A percentile compares a stretch with the other conserved stretches of the same genome.
These are phyloP conservation scores for Bipolaris bicolor DNA, from an alignment of 2,329 filamentous ascomycete genomes.

Conservation along the genomic window DNA sequence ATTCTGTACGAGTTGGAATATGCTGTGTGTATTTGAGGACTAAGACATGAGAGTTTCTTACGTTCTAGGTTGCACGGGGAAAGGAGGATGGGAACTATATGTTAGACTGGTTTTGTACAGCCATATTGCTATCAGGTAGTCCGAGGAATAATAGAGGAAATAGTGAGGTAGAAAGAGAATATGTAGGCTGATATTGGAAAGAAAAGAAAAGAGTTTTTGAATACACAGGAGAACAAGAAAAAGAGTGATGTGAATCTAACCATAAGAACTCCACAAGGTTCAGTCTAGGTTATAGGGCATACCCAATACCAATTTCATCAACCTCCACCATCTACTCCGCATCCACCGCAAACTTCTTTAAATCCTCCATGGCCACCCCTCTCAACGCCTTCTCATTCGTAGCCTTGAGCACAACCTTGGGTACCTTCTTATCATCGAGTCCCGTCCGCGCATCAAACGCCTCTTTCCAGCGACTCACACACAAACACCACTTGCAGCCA, in stretches of 20 bases:
- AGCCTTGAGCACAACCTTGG: conserved; percentile 57
- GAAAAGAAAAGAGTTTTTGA: no score
- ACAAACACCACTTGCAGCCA: conserved; percentile 69
- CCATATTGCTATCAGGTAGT: no score
- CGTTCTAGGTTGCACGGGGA: no score
- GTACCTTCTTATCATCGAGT: conserved; percentile 55
- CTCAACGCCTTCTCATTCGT: conserved; percentile 61
- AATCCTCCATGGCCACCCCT: conserved; percentile 55
- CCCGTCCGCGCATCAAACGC: conserved; percentile 61
- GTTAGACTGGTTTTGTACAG: no score
- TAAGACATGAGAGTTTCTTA: no score
- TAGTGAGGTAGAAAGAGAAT: not conserved
- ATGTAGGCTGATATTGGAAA: no score
- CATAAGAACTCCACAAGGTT: not conserved
- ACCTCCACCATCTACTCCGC: conserved; percentile 23
- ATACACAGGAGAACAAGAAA: no score
- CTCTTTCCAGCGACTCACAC: conserved; percentile 65
- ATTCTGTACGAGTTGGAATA: no score
- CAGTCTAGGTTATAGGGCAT: no score
- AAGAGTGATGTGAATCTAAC: no score
- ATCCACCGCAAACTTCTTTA: conserved; percentile 58
- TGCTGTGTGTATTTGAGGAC: no score
- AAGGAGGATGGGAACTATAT: no score
- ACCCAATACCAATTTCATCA: not conserved
- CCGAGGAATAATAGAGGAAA: not conserved